Conservation (phyloP, 768 basidiomycete genomes). For the Cystofilobasidium capitatum region DNA sequence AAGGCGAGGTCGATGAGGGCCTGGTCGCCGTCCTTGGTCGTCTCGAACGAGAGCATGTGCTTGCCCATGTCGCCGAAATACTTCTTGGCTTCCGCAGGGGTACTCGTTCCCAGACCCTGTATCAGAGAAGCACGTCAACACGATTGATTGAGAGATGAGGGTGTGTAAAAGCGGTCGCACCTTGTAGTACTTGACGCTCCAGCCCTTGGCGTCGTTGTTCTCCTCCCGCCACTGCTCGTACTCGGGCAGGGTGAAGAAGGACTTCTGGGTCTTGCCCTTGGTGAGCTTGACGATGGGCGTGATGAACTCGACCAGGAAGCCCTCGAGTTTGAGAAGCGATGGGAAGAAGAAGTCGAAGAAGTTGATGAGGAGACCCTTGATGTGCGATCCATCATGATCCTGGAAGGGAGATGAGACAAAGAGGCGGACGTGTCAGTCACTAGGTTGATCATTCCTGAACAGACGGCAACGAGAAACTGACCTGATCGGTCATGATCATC, state of each 20-base stretch:
- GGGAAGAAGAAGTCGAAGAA: conserved; percentile 96
- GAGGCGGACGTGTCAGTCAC: background rate
- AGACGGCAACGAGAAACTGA: conserved; percentile 38
- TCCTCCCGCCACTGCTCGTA: conserved; percentile 83
- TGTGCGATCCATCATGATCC: conserved; percentile 99
- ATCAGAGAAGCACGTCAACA: background rate
- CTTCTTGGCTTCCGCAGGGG: conserved; percentile 74
- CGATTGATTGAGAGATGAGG: background rate
- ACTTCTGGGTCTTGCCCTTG: conserved; percentile 63
- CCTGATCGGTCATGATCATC: conserved; percentile 99
- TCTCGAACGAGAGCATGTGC: conserved; percentile 87
- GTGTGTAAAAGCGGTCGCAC: conserved; percentile 47
- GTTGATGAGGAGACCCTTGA: conserved; percentile 98
- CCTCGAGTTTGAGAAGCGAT: conserved; percentile 76
- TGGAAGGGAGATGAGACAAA: conserved; percentile 35
- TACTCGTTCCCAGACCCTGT: conserved; percentile 92
- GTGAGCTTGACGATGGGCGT: conserved; percentile 93
- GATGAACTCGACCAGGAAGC: conserved; percentile 94
- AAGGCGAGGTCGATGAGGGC: conserved; percentile 93
- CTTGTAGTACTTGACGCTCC: conserved; percentile 96
- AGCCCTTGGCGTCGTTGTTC: conserved; percentile 64
- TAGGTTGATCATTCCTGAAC: background rate
- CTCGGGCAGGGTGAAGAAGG: conserved; percentile 97
- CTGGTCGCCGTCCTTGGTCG: conserved; percentile 68
- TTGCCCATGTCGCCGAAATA: conserved; percentile 88